Percentiles rank a stretch among this genome's conserved stretches.
These are phyloP conservation scores for Penicillium turbatum DNA, from an alignment of 495 filamentous ascomycete species.

Conservation along the genomic window DNA sequence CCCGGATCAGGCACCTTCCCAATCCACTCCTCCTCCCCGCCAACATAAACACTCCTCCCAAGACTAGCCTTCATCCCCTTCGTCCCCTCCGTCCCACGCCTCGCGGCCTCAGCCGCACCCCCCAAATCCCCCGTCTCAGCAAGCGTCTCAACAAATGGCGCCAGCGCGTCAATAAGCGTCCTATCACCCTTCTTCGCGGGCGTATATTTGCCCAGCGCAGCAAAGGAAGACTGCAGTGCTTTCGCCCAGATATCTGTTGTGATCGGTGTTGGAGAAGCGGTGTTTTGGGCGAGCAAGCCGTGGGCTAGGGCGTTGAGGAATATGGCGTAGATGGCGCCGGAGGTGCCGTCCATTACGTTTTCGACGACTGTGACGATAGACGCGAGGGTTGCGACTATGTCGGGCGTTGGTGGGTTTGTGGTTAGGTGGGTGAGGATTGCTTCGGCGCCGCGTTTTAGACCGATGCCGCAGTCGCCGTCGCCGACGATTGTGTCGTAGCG, in stretches of 20 bases:
- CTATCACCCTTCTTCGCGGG: conserved; percentile 85
- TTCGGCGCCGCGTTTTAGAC: conserved; percentile 86
- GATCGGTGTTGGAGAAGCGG: conserved; percentile 44
- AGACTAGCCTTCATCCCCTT: conserved; percentile 88
- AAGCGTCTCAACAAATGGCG: conserved; percentile 78
- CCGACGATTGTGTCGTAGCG: conserved; percentile 88
- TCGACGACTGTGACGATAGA: conserved; percentile 83
- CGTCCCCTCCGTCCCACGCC: conserved; percentile 72
- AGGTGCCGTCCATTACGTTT: conserved; percentile 90
- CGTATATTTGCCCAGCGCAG: conserved; percentile 75
- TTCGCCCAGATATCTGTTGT: conserved; percentile 63
- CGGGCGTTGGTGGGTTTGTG: conserved; percentile 51
- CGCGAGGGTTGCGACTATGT: conserved; percentile 67
- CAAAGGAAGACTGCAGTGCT: conserved; percentile 66
- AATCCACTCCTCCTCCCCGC: conserved; percentile 70
- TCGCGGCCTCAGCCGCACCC: conserved; percentile 69
- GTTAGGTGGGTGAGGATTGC: conserved; percentile 66
- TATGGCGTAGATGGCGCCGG: conserved; percentile 91
- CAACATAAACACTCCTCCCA: conserved; percentile 87
- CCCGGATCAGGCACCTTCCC: conserved; percentile 85
- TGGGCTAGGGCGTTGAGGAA: conserved; percentile 88
- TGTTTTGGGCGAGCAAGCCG: conserved; percentile 58
- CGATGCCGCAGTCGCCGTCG: conserved; percentile 93
- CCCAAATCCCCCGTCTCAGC: conserved; percentile 57
- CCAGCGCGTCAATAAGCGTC: conserved; percentile 84